phyloP scores from a whole-genome alignment of 257 asterid species.

The Solanum virginianum region DNA sequence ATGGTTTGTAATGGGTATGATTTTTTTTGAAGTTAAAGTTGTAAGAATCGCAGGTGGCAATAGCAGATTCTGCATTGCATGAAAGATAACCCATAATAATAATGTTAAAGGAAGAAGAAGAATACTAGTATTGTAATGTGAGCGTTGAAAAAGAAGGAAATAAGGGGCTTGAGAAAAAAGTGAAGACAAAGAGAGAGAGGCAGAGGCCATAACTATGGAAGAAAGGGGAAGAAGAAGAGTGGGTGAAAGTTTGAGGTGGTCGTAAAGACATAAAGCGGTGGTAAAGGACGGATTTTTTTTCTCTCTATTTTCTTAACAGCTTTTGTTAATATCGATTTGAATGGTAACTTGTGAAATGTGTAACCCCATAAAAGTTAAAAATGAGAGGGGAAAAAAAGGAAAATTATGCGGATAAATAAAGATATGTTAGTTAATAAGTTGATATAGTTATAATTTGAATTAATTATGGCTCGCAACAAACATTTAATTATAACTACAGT shows the following conservation, averaged over 20 bases:
- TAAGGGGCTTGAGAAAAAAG: neutral
- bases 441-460: too few relatives aligned
- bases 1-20: conserved; percentile 9
- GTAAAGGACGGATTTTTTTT: neutral
- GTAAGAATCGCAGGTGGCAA: conserved; percentile 54
- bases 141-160: neutral
- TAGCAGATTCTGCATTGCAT: conserved; percentile 58
- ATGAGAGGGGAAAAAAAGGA: too few relatives aligned
- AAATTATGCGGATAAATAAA: too few relatives aligned
- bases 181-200: neutral
- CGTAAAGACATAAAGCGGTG: conserved; percentile 19
- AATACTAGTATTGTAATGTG: neutral
- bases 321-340: conserved; percentile 6
- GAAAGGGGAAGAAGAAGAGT: conserved; percentile 1
- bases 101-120: neutral
- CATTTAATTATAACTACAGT: too few relatives aligned
- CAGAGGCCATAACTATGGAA: conserved; percentile 26
- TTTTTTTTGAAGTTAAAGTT: conserved; percentile 32
- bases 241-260: conserved; percentile 3
- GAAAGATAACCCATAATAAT: conserved; percentile 62
- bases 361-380: neutral
- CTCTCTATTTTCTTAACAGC: conserved; percentile 5
- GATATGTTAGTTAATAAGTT: too few relatives aligned
- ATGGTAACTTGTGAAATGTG: neutral
- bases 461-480: too few relatives aligned